Evolutionary conservation across 164 flowering plant species (phyloP).

Genomic region (Dillenia turbinata): DNA sequence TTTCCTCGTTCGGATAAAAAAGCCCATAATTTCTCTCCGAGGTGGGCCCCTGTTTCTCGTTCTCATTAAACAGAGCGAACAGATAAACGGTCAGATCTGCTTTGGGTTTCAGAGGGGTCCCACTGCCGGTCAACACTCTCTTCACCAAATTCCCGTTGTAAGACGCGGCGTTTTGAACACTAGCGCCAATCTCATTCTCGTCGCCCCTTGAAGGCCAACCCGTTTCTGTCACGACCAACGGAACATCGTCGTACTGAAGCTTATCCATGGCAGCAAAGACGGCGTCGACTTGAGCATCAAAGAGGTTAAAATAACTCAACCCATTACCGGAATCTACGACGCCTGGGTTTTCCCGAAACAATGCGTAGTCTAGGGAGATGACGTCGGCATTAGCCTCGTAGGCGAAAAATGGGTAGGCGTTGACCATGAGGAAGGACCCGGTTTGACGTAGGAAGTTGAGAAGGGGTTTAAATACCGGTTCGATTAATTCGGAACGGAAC

Average conservation of each 20-base stretch:
- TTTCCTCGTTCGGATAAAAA: slow-evolving; percentile 36
- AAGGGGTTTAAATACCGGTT: slow-evolving; percentile 74
- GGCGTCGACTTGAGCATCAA: slow-evolving; percentile 93
- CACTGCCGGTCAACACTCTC: slow-evolving; percentile 31
- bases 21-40: slow-evolving; percentile 42
- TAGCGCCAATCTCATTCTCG: slow-evolving; percentile 61
- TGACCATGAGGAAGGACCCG: slow-evolving; percentile 70
- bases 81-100: slow-evolving; percentile 29
- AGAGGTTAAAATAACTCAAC: slow-evolving; percentile 49
- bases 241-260: slow-evolving; percentile 40
- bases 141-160: slow-evolving; percentile 45
- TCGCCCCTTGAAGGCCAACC: slow-evolving; percentile 97
- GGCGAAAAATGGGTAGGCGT: slow-evolving; percentile 91
- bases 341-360: slow-evolving; percentile 52
- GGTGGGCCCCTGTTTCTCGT: slow-evolving; percentile 31
- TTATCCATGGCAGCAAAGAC: slow-evolving; percentile 77
- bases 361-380: slow-evolving; percentile 80
- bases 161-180: slow-evolving; percentile 60
- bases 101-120: slow-evolving; percentile 36
- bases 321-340: slow-evolving; percentile 68
- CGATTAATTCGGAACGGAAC: slow-evolving; percentile 49
- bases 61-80: slow-evolving; percentile 44
- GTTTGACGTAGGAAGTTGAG: slow-evolving; percentile 53
- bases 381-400: slow-evolving; percentile 54
- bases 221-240: slow-evolving; percentile 65